Conservation (phyloP, 164 flowering plant species). For the Vitis rotundifolia region DNA sequence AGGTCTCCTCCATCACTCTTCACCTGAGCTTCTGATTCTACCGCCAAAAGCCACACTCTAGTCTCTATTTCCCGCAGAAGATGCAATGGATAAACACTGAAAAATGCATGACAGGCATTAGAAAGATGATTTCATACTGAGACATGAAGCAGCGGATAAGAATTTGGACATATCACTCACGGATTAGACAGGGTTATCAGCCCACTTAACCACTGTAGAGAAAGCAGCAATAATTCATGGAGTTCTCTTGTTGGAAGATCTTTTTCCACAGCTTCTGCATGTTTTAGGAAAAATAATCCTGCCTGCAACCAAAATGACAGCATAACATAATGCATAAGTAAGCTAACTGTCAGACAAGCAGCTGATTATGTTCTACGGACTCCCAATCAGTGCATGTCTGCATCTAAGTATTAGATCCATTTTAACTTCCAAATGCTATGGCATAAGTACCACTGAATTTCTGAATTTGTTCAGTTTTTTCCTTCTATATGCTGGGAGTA, state of each 20-base stretch:
- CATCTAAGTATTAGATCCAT: too few species aligned
- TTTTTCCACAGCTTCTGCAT: constrained; percentile 93
- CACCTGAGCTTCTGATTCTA: constrained; percentile 90
- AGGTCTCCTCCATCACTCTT: constrained; percentile 70
- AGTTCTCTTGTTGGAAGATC: constrained; percentile 88
- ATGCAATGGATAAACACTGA: constrained; percentile 88
- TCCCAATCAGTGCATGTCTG: too few species aligned
- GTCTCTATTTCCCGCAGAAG: constrained; percentile 98
- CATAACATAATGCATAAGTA: background rate
- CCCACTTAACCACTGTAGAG: constrained; percentile 98
- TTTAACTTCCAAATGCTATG: too few species aligned
- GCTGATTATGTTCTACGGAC: too few species aligned
- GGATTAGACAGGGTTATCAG: constrained; percentile 70
- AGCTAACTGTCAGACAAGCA: constrained; percentile 1
- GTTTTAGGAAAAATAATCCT: constrained; percentile 91
- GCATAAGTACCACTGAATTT: too few species aligned
- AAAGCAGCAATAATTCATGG: constrained; percentile 79
- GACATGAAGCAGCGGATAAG: constrained; percentile 7
- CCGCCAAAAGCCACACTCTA: constrained; percentile 97
- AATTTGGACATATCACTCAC: constrained; percentile 45
- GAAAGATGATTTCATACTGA: constrained; percentile 2
- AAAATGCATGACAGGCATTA: constrained; percentile 7
- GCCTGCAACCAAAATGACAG: constrained; percentile 53
- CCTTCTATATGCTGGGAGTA: too few species aligned
- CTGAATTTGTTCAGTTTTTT: too few species aligned